A percentile compares a stretch with the other conserved stretches of the same genome.
These are phyloP conservation scores for Cyclotella choctawhatcheeana DNA, from an alignment of 108 stramenopile genomes.

Conservation along the genomic window DNA sequence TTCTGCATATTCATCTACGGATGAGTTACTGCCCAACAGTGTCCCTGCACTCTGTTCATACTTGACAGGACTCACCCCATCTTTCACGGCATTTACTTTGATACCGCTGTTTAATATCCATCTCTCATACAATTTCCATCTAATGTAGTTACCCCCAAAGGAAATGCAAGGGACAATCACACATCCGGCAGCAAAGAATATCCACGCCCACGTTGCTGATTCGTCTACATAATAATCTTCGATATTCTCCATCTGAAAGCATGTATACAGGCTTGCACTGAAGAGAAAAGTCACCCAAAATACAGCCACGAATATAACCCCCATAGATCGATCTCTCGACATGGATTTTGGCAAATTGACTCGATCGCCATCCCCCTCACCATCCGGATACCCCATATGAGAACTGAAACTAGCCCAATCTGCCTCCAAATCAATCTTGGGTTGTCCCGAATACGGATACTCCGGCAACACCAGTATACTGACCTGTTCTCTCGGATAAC, in stretches of 20 bases:
- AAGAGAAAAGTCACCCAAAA: slow-evolving; percentile 65
- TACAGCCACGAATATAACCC: slow-evolving; percentile 31
- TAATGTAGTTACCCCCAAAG: slow-evolving; percentile 41
- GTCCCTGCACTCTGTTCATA: slow-evolving; percentile 7
- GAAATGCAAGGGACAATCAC: slow-evolving; percentile 48
- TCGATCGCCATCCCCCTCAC: slow-evolving; percentile 6
- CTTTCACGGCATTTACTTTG: slow-evolving; percentile 1
- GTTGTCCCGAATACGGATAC: slow-evolving; percentile 68
- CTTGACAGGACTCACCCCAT: background rate
- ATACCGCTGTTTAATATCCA: slow-evolving; percentile 64
- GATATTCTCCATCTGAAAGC: slow-evolving; percentile 47
- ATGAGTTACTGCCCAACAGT: slow-evolving; percentile 7
- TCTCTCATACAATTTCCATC: slow-evolving; percentile 64
- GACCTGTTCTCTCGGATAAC: slow-evolving; percentile 65
- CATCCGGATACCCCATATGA: slow-evolving; percentile 16
- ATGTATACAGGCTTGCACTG: slow-evolving; percentile 40
- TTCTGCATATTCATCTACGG: slow-evolving; percentile 9
- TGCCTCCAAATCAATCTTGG: slow-evolving; percentile 75
- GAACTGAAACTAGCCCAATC: slow-evolving; percentile 60
- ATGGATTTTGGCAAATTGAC: slow-evolving; percentile 6
- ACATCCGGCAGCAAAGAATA: slow-evolving; percentile 35
- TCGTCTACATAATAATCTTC: slow-evolving; percentile 51
- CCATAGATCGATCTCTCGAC: slow-evolving; percentile 38
- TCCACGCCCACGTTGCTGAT: slow-evolving; percentile 25
- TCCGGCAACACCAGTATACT: slow-evolving; percentile 60